Percentiles rank a stretch among this genome's conserved stretches.
These are phyloP conservation scores for Annona cherimola DNA, from an alignment of 164 flowering plant species.

Conservation along the genomic window DNA sequence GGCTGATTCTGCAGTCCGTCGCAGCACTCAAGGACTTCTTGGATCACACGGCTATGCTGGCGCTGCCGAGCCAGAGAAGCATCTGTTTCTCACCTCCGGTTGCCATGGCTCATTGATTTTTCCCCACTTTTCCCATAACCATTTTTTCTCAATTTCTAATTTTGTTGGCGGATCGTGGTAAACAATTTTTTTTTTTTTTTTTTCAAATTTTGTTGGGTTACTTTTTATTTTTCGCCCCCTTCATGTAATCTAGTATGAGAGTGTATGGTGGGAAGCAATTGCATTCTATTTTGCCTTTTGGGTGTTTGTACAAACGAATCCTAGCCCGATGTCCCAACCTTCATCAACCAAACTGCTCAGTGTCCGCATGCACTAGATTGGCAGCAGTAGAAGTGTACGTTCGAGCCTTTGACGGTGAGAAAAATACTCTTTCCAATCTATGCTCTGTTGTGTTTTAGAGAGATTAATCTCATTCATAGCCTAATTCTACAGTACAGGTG, in stretches of 20 bases:
- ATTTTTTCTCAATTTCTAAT: not conserved
- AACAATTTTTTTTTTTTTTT: not conserved
- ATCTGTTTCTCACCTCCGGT: constrained; percentile 35
- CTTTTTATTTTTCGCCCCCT: not conserved
- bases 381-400: not conserved
- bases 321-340: no score
- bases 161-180: not conserved
- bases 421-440: no score
- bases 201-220: not conserved
- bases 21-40: constrained; percentile 77
- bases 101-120: constrained; percentile 48
- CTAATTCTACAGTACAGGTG: no score
- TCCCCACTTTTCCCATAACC: not conserved
- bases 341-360: not conserved
- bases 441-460: not conserved
- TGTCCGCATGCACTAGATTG: not conserved
- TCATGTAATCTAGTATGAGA: not conserved
- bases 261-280: not conserved
- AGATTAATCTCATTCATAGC: not conserved
- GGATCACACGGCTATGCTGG: constrained; percentile 97
- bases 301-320: not conserved
- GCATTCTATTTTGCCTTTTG: not conserved
- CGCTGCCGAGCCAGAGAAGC: constrained; percentile 70
- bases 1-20: constrained; percentile 57
- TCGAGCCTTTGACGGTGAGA: not conserved